Evolutionary conservation across 768 basidiomycete species (phyloP).

Genomic region (Termitomyces sp.): DNA sequence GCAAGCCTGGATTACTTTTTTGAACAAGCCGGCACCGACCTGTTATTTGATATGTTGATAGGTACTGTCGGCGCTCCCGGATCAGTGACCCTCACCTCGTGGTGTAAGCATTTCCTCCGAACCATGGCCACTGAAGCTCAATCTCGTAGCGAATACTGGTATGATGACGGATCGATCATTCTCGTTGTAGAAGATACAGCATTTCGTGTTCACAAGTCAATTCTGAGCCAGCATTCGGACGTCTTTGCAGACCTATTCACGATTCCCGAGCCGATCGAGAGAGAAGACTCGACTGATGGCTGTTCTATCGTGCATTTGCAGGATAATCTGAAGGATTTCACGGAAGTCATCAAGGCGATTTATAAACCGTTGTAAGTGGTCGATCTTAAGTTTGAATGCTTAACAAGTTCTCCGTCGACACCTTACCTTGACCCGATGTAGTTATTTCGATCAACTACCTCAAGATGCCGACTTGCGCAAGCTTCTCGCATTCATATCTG

Average conservation of each 20-base stretch:
- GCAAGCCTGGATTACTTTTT: too few species aligned
- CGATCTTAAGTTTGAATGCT: background rate
- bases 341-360: conserved; percentile 30
- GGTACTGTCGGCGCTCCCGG: too few species aligned
- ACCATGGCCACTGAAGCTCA: background rate
- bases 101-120: background rate
- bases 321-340: conserved; percentile 31
- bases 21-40: too few species aligned
- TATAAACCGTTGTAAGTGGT: conserved; percentile 25
- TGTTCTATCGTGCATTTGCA: conserved; percentile 30
- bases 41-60: too few species aligned
- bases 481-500: conserved; percentile 37
- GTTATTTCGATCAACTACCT: conserved; percentile 35
- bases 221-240: conserved; percentile 36
- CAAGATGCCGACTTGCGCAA: conserved; percentile 27
- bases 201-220: conserved; percentile 36
- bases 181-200: conserved; percentile 27
- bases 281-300: conserved; percentile 29
- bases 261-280: conserved; percentile 29
- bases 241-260: conserved; percentile 35
- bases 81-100: background rate
- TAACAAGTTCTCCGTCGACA: background rate
- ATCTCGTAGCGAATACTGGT: conserved; percentile 29
- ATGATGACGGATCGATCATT: conserved; percentile 35
- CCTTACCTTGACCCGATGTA: conserved; percentile 7